Conservation (phyloP, 1,284 basidiomycete species). For the Heterobasidion occidentale region DNA sequence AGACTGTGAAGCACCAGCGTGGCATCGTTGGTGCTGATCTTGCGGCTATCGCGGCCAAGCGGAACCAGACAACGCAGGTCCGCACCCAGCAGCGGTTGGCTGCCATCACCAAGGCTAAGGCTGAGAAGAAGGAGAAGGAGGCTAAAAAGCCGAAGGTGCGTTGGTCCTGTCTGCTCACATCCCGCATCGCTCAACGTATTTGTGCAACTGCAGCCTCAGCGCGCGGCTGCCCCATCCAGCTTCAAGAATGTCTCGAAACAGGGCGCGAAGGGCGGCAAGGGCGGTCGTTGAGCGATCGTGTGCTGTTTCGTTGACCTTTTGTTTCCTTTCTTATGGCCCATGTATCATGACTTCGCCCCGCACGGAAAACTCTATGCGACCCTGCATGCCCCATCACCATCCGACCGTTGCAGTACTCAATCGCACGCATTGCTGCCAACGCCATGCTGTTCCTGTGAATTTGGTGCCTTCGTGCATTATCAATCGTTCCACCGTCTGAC, state of each 20-base stretch:
- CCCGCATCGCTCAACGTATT: neutral
- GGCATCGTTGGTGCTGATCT: conserved; percentile 98
- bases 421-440: too few species aligned
- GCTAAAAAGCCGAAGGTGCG: conserved; percentile 77
- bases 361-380: conserved; percentile 2
- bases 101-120: conserved; percentile 89
- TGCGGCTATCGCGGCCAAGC: conserved; percentile 82
- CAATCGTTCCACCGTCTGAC: too few species aligned
- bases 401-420: neutral
- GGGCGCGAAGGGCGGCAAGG: conserved; percentile 89
- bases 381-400: neutral
- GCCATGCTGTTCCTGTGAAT: too few species aligned
- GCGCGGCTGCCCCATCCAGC: conserved; percentile 3
- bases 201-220: conserved; percentile 8
- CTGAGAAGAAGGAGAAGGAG: conserved; percentile 96
- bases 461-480: too few species aligned
- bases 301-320: conserved; percentile 9
- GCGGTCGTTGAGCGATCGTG: conserved; percentile 43
- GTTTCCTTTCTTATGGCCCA: conserved; percentile 9
- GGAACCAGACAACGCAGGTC: conserved; percentile 86
- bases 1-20: conserved; percentile 97
- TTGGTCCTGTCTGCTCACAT: neutral
- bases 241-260: conserved; percentile 71
- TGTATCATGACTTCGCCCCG: conserved; percentile 10
- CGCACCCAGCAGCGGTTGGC: conserved; percentile 76